Base-by-base conservation (phyloP, 495 filamentous ascomycete species). In the Neurospora cerealis region DNA sequence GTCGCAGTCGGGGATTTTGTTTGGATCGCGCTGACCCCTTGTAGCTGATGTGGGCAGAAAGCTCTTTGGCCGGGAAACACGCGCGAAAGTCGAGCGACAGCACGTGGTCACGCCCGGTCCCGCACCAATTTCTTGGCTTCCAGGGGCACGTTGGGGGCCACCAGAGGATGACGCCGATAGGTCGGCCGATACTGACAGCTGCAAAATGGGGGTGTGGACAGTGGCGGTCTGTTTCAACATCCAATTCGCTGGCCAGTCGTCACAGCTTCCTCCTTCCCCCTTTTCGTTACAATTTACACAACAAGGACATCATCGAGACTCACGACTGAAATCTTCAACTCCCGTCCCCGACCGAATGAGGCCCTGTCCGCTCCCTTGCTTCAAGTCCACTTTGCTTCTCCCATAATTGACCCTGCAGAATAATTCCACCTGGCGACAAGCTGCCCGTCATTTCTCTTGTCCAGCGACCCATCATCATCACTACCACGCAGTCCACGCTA, bases 181-280 rank as follows among this genome's bases (percentile, higher is more conserved):
- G 46, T 21, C n/a, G 42, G n/a, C 42, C 46, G 21, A 54, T 15
- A 60, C 21, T 60, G 48, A 21, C 48, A 60, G 48, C 48, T 60
- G 48, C 21, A 13, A 28, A 60, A 60, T 60, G 48, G 48, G 24
- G 21, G n/a, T 28, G 3, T 60, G 48, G n/a, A 1, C 48, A 60
- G 60, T 70, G 73, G 73, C 72, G 72, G 72, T 73, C 60, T 73
- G 73, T 74, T 74, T 54, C 69, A 71, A 71, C 69, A 19, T 74
- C 69, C 42, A 60, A 60, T 60, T 60, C 48, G 48, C 28, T 36
- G 54, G 54, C 28, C 48, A 66, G 2, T 66, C 15, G 54, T 66
- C 54, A 66, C 54, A 66, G 54, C 54, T 66, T 62, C 54, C 54
- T 66, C 38, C 37, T 24, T 39, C 46, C 71, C 71, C 71, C 71